A percentile compares a stretch with the other conserved stretches of the same genome.
Evolutionary conservation across 1,139 yeast species (phyloP).

Genomic region (Kodamaea anthophila): DNA sequence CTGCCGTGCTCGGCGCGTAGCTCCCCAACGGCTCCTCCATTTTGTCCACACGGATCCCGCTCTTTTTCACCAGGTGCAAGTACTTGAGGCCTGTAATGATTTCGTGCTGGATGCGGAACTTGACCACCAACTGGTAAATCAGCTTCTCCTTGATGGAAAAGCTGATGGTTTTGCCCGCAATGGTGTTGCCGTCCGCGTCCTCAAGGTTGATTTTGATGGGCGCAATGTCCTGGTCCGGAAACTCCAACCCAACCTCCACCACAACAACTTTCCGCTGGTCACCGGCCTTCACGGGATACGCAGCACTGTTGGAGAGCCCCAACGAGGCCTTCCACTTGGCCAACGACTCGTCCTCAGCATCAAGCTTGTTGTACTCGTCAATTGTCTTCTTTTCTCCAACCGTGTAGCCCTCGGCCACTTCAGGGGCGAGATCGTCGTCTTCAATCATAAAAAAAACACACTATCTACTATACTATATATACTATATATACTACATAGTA

Average conservation of each 20-base stretch:
- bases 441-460: too few species aligned
- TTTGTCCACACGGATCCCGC: conserved; percentile 83
- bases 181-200: conserved; percentile 44
- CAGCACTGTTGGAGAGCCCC: conserved; percentile 56
- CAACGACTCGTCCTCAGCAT: conserved; percentile 86
- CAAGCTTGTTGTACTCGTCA: conserved; percentile 76
- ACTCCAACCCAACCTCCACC: conserved; percentile 64
- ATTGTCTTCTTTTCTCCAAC: conserved; percentile 83
- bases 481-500: too few species aligned
- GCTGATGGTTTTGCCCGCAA: conserved; percentile 47
- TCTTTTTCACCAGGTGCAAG: conserved; percentile 76
- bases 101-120: conserved; percentile 84
- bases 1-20: conserved; percentile 83
- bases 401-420: conserved; percentile 61
- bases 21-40: conserved; percentile 86
- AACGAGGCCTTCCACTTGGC: conserved; percentile 91
- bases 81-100: conserved; percentile 88
- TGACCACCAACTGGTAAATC: conserved; percentile 64
- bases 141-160: conserved; percentile 76
- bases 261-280: conserved; percentile 77
- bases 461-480: too few species aligned
- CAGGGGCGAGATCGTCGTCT: conserved; percentile 63
- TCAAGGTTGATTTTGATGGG: conserved; percentile 66
- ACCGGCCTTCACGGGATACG: conserved; percentile 61
- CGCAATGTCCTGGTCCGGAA: conserved; percentile 47